A percentile compares a stretch with the other conserved stretches of the same genome.
phyloP scores from a whole-genome alignment of 306 rosid species.

The Trichosanthes truncata region DNA sequence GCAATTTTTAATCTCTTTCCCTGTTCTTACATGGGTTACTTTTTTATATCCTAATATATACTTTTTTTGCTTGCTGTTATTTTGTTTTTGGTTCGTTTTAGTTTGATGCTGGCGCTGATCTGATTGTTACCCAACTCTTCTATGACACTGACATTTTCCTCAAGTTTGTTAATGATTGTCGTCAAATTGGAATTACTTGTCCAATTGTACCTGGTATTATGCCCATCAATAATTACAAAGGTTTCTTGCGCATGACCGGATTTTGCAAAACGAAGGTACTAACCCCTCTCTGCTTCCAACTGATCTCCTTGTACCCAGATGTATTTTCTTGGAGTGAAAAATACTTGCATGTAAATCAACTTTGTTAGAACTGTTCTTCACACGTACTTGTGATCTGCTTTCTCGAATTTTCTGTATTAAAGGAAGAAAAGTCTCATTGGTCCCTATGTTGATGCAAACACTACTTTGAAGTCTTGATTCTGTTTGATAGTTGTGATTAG shows the following conservation, averaged over 20 bases:
- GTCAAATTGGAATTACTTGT: conserved; percentile 86
- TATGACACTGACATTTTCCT: conserved; percentile 86
- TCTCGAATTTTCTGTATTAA: neutral
- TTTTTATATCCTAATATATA: neutral
- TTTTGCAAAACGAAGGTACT: conserved; percentile 93
- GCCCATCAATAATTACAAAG: conserved; percentile 97
- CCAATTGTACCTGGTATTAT: conserved; percentile 98
- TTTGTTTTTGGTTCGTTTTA: conserved; percentile 12
- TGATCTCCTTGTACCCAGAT: neutral
- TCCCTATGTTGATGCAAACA: neutral
- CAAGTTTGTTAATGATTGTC: conserved; percentile 91
- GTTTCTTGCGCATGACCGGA: conserved; percentile 91
- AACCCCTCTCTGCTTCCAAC: neutral
- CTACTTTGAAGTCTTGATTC: neutral
- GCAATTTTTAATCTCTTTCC: neutral
- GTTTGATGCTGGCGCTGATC: conserved; percentile 91
- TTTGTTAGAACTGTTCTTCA: neutral
- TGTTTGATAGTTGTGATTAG: neutral
- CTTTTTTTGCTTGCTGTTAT: neutral
- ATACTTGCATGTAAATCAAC: neutral
- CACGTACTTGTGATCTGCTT: neutral
- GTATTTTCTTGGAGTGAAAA: neutral
- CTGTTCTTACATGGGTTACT: neutral
- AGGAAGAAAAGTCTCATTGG: neutral
- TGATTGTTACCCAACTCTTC: conserved; percentile 85